Evolutionary conservation across 306 rosid genomes (phyloP).

Genomic region (Heteromeles arbutifolia): DNA sequence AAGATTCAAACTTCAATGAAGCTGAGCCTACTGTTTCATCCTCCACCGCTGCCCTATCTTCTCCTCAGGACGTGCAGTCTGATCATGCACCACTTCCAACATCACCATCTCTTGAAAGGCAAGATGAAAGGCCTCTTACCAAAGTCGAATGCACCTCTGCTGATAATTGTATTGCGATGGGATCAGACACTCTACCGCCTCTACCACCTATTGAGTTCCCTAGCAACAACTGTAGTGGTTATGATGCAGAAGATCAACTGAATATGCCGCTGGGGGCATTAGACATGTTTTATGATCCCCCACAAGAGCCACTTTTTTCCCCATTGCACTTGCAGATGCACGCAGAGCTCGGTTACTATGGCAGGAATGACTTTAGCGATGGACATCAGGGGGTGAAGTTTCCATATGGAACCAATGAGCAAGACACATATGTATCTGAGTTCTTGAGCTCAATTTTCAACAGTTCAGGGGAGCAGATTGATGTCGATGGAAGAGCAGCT

Average conservation of each 20-base stretch:
- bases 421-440: constrained; percentile 27
- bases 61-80: constrained; percentile 50
- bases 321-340: constrained; percentile 49
- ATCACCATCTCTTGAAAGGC: constrained; percentile 38
- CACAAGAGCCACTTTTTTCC: constrained; percentile 32
- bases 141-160: constrained; percentile 5
- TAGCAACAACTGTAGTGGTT: constrained; percentile 28
- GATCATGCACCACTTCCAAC: constrained; percentile 30
- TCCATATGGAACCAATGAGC: constrained; percentile 44
- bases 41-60: constrained; percentile 32
- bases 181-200: constrained; percentile 32
- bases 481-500: constrained; percentile 19
- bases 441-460: constrained; percentile 29
- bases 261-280: constrained; percentile 16
- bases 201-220: constrained; percentile 25
- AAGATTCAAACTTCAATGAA: constrained; percentile 43
- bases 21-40: constrained; percentile 44
- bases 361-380: constrained; percentile 22
- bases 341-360: constrained; percentile 27
- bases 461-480: constrained; percentile 31
- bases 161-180: constrained; percentile 34
- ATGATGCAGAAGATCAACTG: constrained; percentile 20
- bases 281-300: constrained; percentile 24
- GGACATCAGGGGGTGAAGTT: constrained; percentile 22
- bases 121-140: constrained; percentile 27